Evolutionary conservation across 148 eudicot genomes (phyloP).

Genomic region (Spergularia bocconei): DNA sequence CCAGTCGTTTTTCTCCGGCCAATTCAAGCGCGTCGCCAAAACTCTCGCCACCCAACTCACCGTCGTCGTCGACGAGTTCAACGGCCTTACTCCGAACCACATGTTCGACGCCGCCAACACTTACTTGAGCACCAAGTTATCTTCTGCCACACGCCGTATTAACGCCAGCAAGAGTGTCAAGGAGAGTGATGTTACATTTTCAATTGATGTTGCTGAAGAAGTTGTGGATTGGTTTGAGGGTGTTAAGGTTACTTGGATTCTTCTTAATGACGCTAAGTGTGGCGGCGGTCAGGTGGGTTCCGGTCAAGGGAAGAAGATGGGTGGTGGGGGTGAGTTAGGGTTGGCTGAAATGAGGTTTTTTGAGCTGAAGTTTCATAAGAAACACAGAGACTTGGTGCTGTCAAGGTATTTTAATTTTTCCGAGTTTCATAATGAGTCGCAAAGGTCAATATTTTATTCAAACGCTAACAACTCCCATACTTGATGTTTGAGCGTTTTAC

Average conservation of each 20-base stretch:
- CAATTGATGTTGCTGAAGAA: conserved; percentile 50
- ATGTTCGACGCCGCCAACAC: conserved; percentile 44
- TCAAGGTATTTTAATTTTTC: conserved; percentile 18
- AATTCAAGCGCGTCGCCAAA: conserved; percentile 27
- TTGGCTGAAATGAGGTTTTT: conserved; percentile 31
- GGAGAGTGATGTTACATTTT: conserved; percentile 30
- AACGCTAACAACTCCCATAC: no score
- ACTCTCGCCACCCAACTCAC: conserved; percentile 47
- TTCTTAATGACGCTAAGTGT: conserved; percentile 8
- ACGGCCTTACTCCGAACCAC: conserved; percentile 49
- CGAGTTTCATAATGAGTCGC: not conserved
- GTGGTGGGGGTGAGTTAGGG: not conserved
- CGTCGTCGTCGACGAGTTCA: conserved; percentile 49
- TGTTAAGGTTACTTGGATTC: conserved; percentile 38
- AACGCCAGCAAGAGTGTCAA: conserved; percentile 37
- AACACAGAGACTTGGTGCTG: conserved; percentile 35
- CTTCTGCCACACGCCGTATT: conserved; percentile 36
- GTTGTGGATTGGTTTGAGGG: conserved; percentile 37
- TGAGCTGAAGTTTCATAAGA: conserved; percentile 36
- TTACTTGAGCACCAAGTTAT: conserved; percentile 42
- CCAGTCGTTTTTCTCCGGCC: conserved; percentile 34
- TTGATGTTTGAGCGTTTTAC: no score
- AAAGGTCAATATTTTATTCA: not conserved
- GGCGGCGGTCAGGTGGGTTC: not conserved
- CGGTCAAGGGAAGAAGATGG: conserved; percentile 11